phyloP scores from a whole-genome alignment of 108 stramenopile species.

The Stephanodiscus triporus region DNA sequence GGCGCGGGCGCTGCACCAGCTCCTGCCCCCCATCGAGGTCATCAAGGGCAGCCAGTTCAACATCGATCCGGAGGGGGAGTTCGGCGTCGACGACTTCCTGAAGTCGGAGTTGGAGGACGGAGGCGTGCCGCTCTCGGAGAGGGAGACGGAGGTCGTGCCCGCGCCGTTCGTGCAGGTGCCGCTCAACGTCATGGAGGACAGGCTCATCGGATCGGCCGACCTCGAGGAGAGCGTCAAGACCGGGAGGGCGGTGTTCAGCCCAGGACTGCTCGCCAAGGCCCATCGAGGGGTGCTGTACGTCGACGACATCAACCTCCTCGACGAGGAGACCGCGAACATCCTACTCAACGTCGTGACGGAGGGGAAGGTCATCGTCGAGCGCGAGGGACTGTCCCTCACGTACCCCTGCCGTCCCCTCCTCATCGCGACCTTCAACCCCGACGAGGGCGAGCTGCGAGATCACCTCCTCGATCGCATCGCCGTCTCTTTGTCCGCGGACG shows the following conservation, averaged over 20 bases:
- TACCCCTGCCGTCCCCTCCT: conserved; percentile 93
- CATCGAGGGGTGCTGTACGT: conserved; percentile 95
- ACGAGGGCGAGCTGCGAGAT: conserved; percentile 96
- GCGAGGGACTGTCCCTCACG: conserved; percentile 91
- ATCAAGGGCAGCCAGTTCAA: conserved; percentile 91
- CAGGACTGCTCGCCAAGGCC: conserved; percentile 94
- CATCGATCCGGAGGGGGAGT: conserved; percentile 86
- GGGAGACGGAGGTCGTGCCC: conserved; percentile 90
- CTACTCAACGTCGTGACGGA: conserved; percentile 88
- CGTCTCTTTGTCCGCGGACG: conserved; percentile 89
- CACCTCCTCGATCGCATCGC: conserved; percentile 95
- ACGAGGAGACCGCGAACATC: conserved; percentile 93
- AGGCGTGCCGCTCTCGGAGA: conserved; percentile 76
- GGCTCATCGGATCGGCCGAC: conserved; percentile 93
- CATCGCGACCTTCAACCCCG: conserved; percentile 97
- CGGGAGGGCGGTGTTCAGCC: conserved; percentile 93
- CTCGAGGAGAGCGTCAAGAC: conserved; percentile 90
- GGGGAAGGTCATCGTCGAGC: conserved; percentile 92
- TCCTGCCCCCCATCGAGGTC: conserved; percentile 95
- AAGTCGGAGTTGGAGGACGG: conserved; percentile 74
- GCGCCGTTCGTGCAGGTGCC: conserved; percentile 96
- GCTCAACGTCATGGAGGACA: conserved; percentile 96
- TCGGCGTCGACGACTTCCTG: conserved; percentile 87
- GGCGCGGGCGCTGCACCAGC: conserved; percentile 92
- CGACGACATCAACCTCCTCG: conserved; percentile 96